Conservation (phyloP, 306 rosid species). For the Cicer arietinum region DNA sequence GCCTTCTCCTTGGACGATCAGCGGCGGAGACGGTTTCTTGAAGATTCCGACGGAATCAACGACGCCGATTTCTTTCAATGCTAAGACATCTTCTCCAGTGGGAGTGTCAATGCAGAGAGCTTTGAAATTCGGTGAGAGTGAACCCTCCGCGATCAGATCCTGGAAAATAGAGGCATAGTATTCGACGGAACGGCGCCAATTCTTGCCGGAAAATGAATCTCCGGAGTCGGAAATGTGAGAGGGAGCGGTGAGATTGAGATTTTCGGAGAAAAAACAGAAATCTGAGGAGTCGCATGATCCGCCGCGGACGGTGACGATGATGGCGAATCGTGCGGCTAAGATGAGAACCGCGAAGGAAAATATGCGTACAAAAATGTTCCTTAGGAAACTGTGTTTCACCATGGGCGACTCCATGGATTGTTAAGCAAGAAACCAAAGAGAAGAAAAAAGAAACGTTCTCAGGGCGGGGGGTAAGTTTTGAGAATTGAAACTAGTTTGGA, state of each 20-base stretch:
- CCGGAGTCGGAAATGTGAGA: not conserved
- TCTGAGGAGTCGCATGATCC: slow-evolving; percentile 49
- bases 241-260: not conserved
- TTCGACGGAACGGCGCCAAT: slow-evolving; percentile 53
- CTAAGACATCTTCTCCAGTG: slow-evolving; percentile 54
- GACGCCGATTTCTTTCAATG: slow-evolving; percentile 53
- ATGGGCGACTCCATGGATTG: slow-evolving; percentile 49
- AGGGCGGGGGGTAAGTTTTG: not conserved
- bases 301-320: slow-evolving; percentile 53
- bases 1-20: slow-evolving; percentile 44
- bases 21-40: slow-evolving; percentile 48
- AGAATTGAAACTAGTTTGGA: slow-evolving; percentile 8
- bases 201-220: slow-evolving; percentile 38
- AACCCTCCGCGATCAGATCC: slow-evolving; percentile 54
- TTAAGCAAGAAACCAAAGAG: slow-evolving; percentile 1
- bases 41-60: slow-evolving; percentile 54
- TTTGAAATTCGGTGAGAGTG: slow-evolving; percentile 46
- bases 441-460: slow-evolving; percentile 5
- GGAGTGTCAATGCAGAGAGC: slow-evolving; percentile 56
- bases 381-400: slow-evolving; percentile 35
- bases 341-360: slow-evolving; percentile 56
- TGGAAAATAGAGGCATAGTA: slow-evolving; percentile 56
- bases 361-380: slow-evolving; percentile 46
- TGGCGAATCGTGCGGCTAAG: slow-evolving; percentile 54
- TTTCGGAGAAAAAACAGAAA: slow-evolving; percentile 56